A percentile compares a stretch with the other conserved stretches of the same genome.
These are phyloP conservation scores for Diaporthe vexans DNA, from an alignment of 2,329 filamentous ascomycete genomes.

Conservation along the genomic window DNA sequence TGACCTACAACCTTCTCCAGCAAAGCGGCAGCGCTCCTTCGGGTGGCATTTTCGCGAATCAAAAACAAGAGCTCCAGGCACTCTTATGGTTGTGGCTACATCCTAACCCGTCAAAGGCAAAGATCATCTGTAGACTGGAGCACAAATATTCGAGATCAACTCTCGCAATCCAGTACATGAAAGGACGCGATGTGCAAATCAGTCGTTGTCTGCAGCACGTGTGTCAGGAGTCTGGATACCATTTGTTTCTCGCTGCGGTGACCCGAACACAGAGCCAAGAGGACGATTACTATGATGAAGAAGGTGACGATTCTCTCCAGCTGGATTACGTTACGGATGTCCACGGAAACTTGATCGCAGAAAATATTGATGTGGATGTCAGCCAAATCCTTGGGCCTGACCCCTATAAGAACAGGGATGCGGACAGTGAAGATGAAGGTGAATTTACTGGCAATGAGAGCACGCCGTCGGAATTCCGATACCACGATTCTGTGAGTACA, in stretches of 20 bases:
- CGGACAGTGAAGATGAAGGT: constrained; percentile 40
- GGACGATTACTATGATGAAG: constrained; percentile 19
- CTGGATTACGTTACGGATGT: constrained; percentile 5
- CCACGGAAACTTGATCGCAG: constrained; percentile 35
- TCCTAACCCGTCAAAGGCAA: neutral
- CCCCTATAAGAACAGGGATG: neutral
- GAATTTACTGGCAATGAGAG: constrained; percentile 41
- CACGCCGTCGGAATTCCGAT: constrained; percentile 16
- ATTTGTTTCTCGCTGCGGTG: constrained; percentile 44
- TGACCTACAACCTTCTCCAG: constrained; percentile 64
- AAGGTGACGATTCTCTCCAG: constrained; percentile 19
- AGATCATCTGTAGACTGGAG: constrained; percentile 44
- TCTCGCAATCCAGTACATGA: constrained; percentile 45
- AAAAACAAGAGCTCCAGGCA: constrained; percentile 37
- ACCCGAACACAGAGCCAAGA: constrained; percentile 36
- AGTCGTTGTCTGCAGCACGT: constrained; percentile 41
- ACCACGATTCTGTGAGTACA: constrained; percentile 34
- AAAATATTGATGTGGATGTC: neutral
- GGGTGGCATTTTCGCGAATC: constrained; percentile 40
- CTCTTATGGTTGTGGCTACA: constrained; percentile 40
- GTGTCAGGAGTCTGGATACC: constrained; percentile 40
- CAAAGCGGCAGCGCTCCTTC: constrained; percentile 35
- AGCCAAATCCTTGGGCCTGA: constrained; percentile 41
- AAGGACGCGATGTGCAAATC: constrained; percentile 44
- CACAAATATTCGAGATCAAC: constrained; percentile 46